phyloP scores from a whole-genome alignment of 2,329 filamentous ascomycete genomes.

The Claviceps maximensis region DNA sequence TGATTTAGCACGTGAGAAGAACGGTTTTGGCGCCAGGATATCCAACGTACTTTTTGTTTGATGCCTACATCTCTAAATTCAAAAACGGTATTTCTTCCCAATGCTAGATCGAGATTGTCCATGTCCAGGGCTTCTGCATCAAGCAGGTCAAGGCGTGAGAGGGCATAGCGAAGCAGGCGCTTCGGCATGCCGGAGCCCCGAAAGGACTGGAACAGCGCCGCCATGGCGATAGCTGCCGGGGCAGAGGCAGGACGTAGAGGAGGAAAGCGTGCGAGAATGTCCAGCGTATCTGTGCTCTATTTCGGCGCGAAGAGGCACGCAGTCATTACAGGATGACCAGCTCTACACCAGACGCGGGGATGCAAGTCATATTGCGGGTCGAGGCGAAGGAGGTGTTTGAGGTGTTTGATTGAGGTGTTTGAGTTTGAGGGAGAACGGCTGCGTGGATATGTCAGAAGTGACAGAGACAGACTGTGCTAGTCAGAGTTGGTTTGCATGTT shows the following conservation, averaged over 20 bases:
- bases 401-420: no score
- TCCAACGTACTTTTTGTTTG: constrained; percentile 50
- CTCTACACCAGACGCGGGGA: constrained; percentile 23
- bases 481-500: background rate
- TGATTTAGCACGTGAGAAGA: constrained; percentile 4
- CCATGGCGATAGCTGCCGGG: constrained; percentile 37
- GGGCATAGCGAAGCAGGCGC: constrained; percentile 72
- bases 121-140: constrained; percentile 79
- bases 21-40: constrained; percentile 9
- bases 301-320: constrained; percentile 6
- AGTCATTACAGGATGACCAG: constrained; percentile 20
- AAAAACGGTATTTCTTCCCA: constrained; percentile 69
- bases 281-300: background rate
- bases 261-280: background rate
- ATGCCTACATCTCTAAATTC: constrained; percentile 81
- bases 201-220: constrained; percentile 55
- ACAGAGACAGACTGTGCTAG: background rate
- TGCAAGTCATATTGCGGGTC: constrained; percentile 18
- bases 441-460: background rate
- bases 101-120: constrained; percentile 70
- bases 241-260: background rate
- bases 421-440: background rate
- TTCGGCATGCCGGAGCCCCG: constrained; percentile 68
- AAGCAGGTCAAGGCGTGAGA: constrained; percentile 72
- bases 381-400: constrained; percentile 1